Evolutionary conservation across 352 stramenopile genomes (phyloP), one percentile per base, ranked within the genome.

Genomic region (Sclerospora graminicola): DNA sequence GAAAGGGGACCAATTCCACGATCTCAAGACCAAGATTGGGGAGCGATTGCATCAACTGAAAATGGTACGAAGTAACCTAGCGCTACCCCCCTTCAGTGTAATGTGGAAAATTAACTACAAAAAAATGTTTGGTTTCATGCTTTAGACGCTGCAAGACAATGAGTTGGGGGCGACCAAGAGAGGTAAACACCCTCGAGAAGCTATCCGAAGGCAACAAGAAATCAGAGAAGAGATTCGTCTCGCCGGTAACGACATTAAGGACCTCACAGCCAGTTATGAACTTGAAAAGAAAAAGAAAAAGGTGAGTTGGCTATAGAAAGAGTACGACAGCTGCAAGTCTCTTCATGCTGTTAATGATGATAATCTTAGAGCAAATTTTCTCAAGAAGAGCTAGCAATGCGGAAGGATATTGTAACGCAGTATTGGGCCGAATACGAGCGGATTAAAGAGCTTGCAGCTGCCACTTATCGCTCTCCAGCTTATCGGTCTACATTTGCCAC

Each of bases 251-350:
- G 81, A 92, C 34, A 82, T 90, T 40, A 68, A 66, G 32, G 78
- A 89, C 48, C 69, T 89, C 36, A 75, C 67, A 40, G 56, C 57
- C 4, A 84, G 67, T 26, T 83, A 82, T 46, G 75, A 89, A 36
- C 60, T 70, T 15, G 77, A 89, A 46, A 53, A 63, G 34, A 87
- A 87, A 51, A 89, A 92, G 69, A 89, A 84, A 42, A 89, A 87
- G 63, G 79, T 84, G 13, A 8, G 32, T n/a, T 29, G 6, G 30
- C 13, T 16, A n/a, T n/a, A 8, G 5, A 35, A n/a, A 14, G 4
- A 33, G 21, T 26, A 26, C 21, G 21, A 26, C 21, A 7, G 21
- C 21, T 7, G 21, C 3, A 26, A 26, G 21, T 33, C 4, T 33
- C 2, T 33, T 2, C 19, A 51, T 14, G 14, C 10, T 28, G 14